These are phyloP conservation scores for Russula emetica DNA, from an alignment of 768 basidiomycete genomes.

Conservation along the genomic window DNA sequence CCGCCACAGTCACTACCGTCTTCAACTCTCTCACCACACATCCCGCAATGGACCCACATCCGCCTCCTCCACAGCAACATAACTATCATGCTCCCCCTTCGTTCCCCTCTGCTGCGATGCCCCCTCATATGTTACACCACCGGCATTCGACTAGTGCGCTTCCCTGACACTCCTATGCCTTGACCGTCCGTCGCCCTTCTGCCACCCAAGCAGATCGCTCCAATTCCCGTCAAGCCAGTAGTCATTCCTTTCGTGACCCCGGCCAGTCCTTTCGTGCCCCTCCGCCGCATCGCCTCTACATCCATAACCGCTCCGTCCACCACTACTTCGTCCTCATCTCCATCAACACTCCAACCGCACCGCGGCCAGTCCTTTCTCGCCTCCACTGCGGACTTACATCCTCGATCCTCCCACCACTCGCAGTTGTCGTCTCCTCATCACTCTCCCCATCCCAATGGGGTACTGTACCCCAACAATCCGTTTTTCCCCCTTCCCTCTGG, in stretches of 20 bases:
- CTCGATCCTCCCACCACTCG: conserved; percentile 65
- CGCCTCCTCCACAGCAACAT: conserved; percentile 5
- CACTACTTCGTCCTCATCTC: conserved; percentile 28
- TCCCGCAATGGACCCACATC: too few species aligned
- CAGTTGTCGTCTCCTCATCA: conserved; percentile 70
- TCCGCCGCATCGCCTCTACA: conserved; percentile 39
- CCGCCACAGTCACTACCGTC: not conserved
- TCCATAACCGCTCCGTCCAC: conserved; percentile 28
- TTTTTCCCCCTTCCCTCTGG: too few species aligned
- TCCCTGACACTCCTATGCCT: conserved; percentile 15
- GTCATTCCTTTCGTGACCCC: conserved; percentile 73
- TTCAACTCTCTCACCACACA: conserved; percentile 4
- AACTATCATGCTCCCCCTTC: too few species aligned
- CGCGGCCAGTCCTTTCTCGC: conserved; percentile 65
- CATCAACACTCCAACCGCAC: conserved; percentile 33
- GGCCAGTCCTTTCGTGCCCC: conserved; percentile 78
- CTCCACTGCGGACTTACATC: conserved; percentile 39
- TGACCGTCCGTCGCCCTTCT: conserved; percentile 8
- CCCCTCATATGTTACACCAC: conserved; percentile 20
- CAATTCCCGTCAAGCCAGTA: conserved; percentile 39
- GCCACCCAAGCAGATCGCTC: conserved; percentile 24
- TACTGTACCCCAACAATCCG: too few species aligned
- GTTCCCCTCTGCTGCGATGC: conserved; percentile 14
- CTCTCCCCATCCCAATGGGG: too few species aligned
- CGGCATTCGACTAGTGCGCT: too few species aligned